Evolutionary conservation across 306 rosid species (phyloP).

Genomic region (Inga laurina): DNA sequence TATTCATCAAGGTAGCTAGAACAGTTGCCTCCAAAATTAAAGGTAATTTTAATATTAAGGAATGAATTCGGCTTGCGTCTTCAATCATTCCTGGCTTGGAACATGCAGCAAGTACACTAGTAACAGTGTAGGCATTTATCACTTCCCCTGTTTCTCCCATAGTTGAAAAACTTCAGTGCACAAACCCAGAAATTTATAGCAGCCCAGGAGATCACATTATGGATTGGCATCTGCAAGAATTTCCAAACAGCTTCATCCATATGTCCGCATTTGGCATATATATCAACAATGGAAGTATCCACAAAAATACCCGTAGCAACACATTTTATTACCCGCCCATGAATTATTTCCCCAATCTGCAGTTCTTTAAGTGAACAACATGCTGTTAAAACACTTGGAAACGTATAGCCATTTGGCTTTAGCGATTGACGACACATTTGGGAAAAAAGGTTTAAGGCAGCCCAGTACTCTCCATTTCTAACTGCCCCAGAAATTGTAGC

Average conservation of each 20-base stretch:
- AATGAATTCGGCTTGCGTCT: constrained; percentile 56
- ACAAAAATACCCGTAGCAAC: constrained; percentile 64
- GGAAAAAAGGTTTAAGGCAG: constrained; percentile 51
- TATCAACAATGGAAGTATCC: constrained; percentile 60
- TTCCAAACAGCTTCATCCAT: constrained; percentile 68
- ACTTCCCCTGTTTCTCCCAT: constrained; percentile 67
- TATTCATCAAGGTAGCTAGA: constrained; percentile 55
- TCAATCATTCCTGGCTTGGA: constrained; percentile 42
- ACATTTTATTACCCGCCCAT: constrained; percentile 58
- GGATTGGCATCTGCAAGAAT: constrained; percentile 58
- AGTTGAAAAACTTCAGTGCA: constrained; percentile 57
- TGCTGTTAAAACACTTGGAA: constrained; percentile 69
- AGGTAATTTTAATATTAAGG: constrained; percentile 60
- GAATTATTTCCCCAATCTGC: constrained; percentile 59
- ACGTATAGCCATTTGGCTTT: constrained; percentile 60
- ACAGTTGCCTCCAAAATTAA: constrained; percentile 33
- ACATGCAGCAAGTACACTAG: constrained; percentile 62
- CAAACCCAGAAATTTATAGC: constrained; percentile 77
- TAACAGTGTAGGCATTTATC: constrained; percentile 57
- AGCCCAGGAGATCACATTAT: constrained; percentile 83
- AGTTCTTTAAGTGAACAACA: constrained; percentile 60
- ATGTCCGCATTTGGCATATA: constrained; percentile 68
- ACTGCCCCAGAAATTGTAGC: constrained; percentile 66
- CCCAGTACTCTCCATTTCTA: constrained; percentile 53
- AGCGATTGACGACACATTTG: constrained; percentile 45